Evolutionary conservation across 805 yeast genomes (phyloP), one percentile per base, ranked within the genome.

Genomic region (Pichia paraexigua): DNA sequence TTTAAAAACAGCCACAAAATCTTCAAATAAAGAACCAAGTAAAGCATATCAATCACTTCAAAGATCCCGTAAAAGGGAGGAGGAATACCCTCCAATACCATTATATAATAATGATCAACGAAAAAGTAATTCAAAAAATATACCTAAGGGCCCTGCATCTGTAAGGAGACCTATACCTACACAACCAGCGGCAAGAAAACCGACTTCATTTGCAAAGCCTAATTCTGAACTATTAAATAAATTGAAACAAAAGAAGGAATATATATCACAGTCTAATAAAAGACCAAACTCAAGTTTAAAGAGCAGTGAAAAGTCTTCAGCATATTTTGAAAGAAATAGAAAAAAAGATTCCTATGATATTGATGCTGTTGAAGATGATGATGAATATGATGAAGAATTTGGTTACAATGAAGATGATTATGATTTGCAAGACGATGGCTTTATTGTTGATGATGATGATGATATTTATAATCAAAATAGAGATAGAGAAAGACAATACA

Each of bases 181-280:
- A 37, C 43, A 20, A n/a, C 39, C 17, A 18, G 24, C 3, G n/a
- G 41, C 28, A 20, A 21, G 24, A 10, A 39, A 10, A 20, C 53
- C 49, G 21, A 44, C 60, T 2, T 47, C 60, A 22, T 55, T 78
- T 25, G 79, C 89, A 3, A 74, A 74, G 54, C 89, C 91, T 7
- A 76, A 87, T 25, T 67, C 76, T 1, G 71, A 72, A 41, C 67
- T 88, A 9, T 71, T 73, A 50, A 74, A 72, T 40, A 80, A 72
- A 56, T 63, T 79, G 27, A 71, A 68, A 28, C 58, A 60, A 22
- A 71, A 60, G 54, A 63, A 58, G 55, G 40, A 42, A 10, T 42
- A n/a, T 2, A 8, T 2, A 4, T 8, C 44, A 39, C 28, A 10
- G 35, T 27, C 42, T n/a, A 35, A 35, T 35, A n/a, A n/a, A 17